Evolutionary conservation across 257 asterid genomes (phyloP).

Genomic region (Coffea canephora): DNA sequence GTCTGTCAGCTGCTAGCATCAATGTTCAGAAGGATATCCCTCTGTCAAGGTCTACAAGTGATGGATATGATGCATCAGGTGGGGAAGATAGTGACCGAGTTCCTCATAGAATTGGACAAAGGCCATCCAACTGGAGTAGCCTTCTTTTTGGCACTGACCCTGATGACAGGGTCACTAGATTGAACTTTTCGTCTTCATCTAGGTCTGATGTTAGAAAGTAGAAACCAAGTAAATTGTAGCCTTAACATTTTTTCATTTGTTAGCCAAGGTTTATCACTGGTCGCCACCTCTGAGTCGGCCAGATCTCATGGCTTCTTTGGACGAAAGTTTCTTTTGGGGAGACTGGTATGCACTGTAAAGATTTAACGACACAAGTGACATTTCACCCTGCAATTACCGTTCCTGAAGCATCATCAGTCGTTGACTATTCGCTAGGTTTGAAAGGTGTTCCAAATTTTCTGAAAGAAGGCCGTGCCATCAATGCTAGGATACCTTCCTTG

Average conservation of each 20-base stretch:
- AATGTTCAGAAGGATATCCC: constrained; percentile 47
- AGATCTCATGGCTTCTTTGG: neutral
- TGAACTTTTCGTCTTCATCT: constrained; percentile 52
- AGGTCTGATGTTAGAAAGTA: constrained; percentile 46
- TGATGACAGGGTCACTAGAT: constrained; percentile 35
- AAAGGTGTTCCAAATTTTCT: neutral
- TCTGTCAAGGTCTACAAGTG: constrained; percentile 83
- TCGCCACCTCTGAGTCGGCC: neutral
- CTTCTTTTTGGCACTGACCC: constrained; percentile 70
- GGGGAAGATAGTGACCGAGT: constrained; percentile 95
- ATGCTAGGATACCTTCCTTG: neutral
- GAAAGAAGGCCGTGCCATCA: constrained; percentile 2
- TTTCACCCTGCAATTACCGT: neutral
- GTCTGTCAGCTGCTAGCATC: constrained; percentile 39
- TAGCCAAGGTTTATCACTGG: constrained; percentile 16
- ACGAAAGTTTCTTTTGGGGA: neutral
- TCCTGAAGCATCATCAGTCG: neutral
- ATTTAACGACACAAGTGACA: neutral
- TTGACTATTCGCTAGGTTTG: neutral
- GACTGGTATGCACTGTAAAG: neutral
- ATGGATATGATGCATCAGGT: constrained; percentile 96
- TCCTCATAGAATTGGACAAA: constrained; percentile 52
- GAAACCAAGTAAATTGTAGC: constrained; percentile 16
- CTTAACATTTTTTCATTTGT: constrained; percentile 47
- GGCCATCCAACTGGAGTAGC: constrained; percentile 69